Evolutionary conservation across 1,284 basidiomycete species (phyloP), one percentile per base, ranked within the genome.

Genomic region (Meripilus lineatus): DNA sequence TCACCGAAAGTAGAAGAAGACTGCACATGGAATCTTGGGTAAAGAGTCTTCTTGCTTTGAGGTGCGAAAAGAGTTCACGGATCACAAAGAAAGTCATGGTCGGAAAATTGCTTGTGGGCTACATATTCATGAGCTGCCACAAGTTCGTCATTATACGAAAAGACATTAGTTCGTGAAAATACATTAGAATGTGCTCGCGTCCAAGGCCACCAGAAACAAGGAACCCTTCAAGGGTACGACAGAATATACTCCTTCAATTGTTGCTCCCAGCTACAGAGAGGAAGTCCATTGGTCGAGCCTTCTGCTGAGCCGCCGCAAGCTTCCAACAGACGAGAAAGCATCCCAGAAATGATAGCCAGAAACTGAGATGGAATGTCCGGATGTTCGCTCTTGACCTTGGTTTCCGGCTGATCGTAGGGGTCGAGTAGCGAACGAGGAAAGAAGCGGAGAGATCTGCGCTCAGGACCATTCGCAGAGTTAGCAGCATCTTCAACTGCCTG

Each of bases 241-340:
- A 84, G 59, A 49, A 86, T 84, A 53, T 69, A 80, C 38, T 59
- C 67, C 62, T 79, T 82, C 75, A 84, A 83, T 38, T 56, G 52
- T 15, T 56, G 45, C 54, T 80, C 77, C 84, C 81, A 85, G 51
- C 70, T 74, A 54, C 84, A 86, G 2, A 63, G 41, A 28, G 69
- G 65, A 43, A 78, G 61, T 15, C 59, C 68, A 38, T 68, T 62
- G 36, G 58, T 58, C 26, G 55, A 51, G n/a, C 68, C 66, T 20
- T 49, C 37, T 22, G 58, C 62, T n/a, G 54, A 50, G 4, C 75
- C 79, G 1, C 77, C 77, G 50, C 83, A 85, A 5, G 59, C 46
- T 37, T 58, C 56, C 44, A 84, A 52, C 38, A 56, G 45, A 13
- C 30, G n/a, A n/a, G n/a, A 14, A n/a, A 58, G 56, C 23, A 72